phyloP scores from a whole-genome alignment of 495 filamentous ascomycete genomes.

The Peziza echinospora region DNA sequence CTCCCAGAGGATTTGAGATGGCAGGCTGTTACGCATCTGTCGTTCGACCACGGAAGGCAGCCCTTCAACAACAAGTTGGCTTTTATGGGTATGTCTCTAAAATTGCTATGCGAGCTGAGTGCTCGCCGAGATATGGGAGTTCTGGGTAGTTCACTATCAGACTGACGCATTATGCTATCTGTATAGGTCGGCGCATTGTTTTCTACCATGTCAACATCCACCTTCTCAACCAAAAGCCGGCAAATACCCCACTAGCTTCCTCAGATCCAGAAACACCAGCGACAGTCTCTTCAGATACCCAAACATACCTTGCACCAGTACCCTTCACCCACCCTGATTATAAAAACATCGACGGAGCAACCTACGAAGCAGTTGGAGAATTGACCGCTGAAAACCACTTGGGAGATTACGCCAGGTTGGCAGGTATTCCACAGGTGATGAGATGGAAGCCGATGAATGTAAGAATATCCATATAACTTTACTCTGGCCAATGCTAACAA shows the following conservation, averaged over 20 bases:
- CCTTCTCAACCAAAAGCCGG: constrained; percentile 34
- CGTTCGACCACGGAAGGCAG: constrained; percentile 83
- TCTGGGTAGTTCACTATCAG: too few relatives aligned
- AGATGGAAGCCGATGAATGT: constrained; percentile 77
- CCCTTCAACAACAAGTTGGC: constrained; percentile 86
- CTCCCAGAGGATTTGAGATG: constrained; percentile 85
- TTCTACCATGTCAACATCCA: constrained; percentile 53
- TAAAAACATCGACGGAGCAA: constrained; percentile 47
- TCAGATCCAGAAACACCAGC: constrained; percentile 5
- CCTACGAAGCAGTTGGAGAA: constrained; percentile 29
- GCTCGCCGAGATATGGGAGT: too few relatives aligned
- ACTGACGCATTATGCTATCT: not conserved
- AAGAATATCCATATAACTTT: constrained; percentile 14
- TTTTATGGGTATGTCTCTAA: constrained; percentile 50
- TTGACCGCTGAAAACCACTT: constrained; percentile 37
- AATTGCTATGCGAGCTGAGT: not conserved
- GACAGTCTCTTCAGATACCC: constrained; percentile 15
- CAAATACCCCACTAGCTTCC: constrained; percentile 1
- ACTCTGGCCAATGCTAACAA: not conserved
- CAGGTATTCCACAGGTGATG: constrained; percentile 47
- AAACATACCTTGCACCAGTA: constrained; percentile 30
- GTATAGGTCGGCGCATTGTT: constrained; percentile 56
- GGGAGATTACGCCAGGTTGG: constrained; percentile 40
- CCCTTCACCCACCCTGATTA: constrained; percentile 57
- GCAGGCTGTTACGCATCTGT: constrained; percentile 95